These are phyloP conservation scores for Linum trigynum DNA, from an alignment of 345 rosid genomes.

Conservation along the genomic window DNA sequence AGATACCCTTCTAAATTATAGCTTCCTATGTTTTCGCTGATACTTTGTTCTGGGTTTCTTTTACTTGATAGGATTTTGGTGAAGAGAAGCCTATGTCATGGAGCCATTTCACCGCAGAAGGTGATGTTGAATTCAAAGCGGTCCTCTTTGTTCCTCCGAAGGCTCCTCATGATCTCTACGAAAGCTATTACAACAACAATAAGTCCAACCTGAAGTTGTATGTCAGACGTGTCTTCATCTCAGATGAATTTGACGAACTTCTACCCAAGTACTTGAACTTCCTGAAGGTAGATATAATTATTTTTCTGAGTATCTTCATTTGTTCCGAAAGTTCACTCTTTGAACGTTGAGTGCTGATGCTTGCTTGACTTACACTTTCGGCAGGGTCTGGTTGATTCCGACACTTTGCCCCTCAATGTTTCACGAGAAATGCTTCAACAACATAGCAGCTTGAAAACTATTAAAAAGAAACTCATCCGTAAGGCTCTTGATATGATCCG, in stretches of 20 bases:
- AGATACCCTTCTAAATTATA: background rate
- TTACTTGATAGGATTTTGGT: constrained; percentile 56
- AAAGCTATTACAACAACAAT: constrained; percentile 80
- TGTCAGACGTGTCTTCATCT: constrained; percentile 93
- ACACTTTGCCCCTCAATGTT: constrained; percentile 84
- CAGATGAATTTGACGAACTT: constrained; percentile 96
- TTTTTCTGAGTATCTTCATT: background rate
- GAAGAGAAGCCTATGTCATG: constrained; percentile 82
- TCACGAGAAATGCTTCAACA: constrained; percentile 98
- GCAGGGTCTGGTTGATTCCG: constrained; percentile 99
- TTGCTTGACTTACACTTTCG: constrained; percentile 11
- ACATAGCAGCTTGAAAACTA: constrained; percentile 90
- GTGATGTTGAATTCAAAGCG: constrained; percentile 96
- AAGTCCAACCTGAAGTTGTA: constrained; percentile 88
- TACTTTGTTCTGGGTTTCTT: background rate
- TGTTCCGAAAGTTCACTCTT: background rate
- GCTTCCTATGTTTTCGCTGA: background rate
- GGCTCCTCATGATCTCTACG: constrained; percentile 88
- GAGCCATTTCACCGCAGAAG: constrained; percentile 96
- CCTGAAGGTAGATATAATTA: constrained; percentile 44
- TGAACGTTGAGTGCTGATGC: background rate
- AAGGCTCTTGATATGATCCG: constrained; percentile 97
- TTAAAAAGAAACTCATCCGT: constrained; percentile 91
- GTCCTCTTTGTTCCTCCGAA: constrained; percentile 89
- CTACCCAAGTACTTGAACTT: constrained; percentile 88